Evolutionary conservation across 192 early-diverging fungal species (phyloP).

Genomic region (Phycomyces blakesleeanus): DNA sequence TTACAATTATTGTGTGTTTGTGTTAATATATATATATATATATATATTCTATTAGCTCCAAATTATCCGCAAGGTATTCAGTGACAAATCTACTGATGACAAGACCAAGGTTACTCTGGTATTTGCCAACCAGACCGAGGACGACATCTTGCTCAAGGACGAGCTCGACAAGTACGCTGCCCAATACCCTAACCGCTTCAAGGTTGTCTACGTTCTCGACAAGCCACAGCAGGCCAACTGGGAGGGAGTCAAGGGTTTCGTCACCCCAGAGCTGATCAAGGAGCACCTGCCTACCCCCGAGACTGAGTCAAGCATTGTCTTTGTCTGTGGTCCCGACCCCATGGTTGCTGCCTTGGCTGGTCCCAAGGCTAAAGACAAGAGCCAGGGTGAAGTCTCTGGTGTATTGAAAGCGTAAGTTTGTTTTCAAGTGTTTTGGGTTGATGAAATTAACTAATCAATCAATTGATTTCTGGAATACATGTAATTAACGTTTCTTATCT

Average conservation of each 20-base stretch:
- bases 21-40: no score
- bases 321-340: slow-evolving; percentile 55
- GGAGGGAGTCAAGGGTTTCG: slow-evolving; percentile 70
- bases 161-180: slow-evolving; percentile 59
- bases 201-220: slow-evolving; percentile 63
- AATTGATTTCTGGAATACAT: no score
- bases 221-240: slow-evolving; percentile 61
- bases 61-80: slow-evolving; percentile 59
- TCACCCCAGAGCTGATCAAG: slow-evolving; percentile 68
- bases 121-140: slow-evolving; percentile 66
- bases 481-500: no score
- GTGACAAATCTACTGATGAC: slow-evolving; percentile 48
- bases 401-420: slow-evolving; percentile 63
- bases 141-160: slow-evolving; percentile 64
- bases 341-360: slow-evolving; percentile 76
- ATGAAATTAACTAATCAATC: no score
- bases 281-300: slow-evolving; percentile 60
- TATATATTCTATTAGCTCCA: slow-evolving; percentile 34
- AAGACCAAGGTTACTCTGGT: slow-evolving; percentile 70
- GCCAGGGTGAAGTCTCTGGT: slow-evolving; percentile 81
- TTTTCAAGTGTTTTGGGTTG: slow-evolving; percentile 11
- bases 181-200: slow-evolving; percentile 59
- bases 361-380: slow-evolving; percentile 72
- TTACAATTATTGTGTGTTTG: background rate
- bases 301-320: slow-evolving; percentile 45